Conservation (phyloP, 352 stramenopile genomes). For the Phytophthora agathidicida region DNA sequence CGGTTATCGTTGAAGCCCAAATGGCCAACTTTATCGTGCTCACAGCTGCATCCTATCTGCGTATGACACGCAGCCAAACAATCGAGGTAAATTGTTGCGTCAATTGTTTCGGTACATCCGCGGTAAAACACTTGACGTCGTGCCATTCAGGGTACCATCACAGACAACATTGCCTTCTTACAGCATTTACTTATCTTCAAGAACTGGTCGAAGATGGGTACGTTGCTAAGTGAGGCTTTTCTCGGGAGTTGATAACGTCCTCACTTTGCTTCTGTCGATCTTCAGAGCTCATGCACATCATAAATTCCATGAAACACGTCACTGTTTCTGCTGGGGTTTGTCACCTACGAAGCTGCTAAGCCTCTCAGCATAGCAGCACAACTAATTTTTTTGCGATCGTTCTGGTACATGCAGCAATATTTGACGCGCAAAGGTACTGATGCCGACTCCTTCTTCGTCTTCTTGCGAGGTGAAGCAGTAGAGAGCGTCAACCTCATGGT, state of each 20-base stretch:
- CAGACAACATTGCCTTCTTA: conserved; percentile 84
- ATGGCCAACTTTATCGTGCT: conserved; percentile 88
- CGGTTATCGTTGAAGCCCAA: conserved; percentile 80
- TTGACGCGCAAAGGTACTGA: conserved; percentile 75
- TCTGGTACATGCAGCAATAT: conserved; percentile 62
- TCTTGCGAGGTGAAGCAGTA: conserved; percentile 74
- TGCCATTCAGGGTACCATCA: conserved; percentile 65
- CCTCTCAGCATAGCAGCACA: neutral
- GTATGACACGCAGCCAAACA: conserved; percentile 81
- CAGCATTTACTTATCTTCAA: conserved; percentile 81
- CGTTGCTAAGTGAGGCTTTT: conserved; percentile 13
- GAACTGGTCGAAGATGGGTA: conserved; percentile 87
- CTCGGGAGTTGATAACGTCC: too few species aligned
- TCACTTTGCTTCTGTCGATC: neutral
- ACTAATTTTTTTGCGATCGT: neutral
- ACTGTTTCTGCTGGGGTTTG: conserved; percentile 57
- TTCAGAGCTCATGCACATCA: conserved; percentile 83
- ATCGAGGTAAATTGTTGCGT: conserved; percentile 49
- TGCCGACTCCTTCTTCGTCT: conserved; percentile 79
- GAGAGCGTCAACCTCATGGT: conserved; percentile 73
- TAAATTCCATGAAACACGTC: conserved; percentile 87
- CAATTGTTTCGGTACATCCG: too few species aligned
- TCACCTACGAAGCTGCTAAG: neutral
- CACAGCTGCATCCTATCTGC: conserved; percentile 77
- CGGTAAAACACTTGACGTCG: neutral